Percentiles rank a stretch among this genome's conserved stretches.
Conservation (phyloP, 2,329 filamentous ascomycete species). For the Neospermospora avenae region DNA sequence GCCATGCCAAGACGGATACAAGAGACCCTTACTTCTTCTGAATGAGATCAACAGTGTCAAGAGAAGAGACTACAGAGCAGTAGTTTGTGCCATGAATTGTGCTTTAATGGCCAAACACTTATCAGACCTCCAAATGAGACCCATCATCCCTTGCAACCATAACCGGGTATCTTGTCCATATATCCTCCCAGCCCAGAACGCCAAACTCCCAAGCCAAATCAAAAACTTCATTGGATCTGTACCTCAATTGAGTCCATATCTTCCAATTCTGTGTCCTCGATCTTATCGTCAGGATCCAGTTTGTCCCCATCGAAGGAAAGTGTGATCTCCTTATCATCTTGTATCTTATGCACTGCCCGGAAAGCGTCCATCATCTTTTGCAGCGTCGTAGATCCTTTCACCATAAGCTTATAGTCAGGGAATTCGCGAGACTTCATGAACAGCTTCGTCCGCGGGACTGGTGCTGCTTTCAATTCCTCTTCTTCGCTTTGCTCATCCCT, state of each 20-base stretch:
- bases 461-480: conserved; percentile 27
- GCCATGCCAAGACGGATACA: too few species aligned
- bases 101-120: background rate
- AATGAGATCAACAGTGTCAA: too few species aligned
- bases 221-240: conserved; percentile 26
- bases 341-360: conserved; percentile 50
- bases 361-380: conserved; percentile 62
- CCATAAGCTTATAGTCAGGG: conserved; percentile 49
- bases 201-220: conserved; percentile 7
- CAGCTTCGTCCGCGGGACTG: conserved; percentile 43
- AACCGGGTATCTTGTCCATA: conserved; percentile 22
- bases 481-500: conserved; percentile 24
- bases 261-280: conserved; percentile 67
- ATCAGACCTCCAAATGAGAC: background rate
- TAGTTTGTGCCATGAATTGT: background rate
- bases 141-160: background rate
- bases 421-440: conserved; percentile 52
- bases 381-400: conserved; percentile 54
- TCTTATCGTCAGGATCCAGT: conserved; percentile 55
- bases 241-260: conserved; percentile 77
- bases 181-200: conserved; percentile 10
- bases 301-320: conserved; percentile 75
- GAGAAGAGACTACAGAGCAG: background rate
- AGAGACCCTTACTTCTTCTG: too few species aligned
- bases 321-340: conserved; percentile 50